Percentiles rank a stretch among this genome's conserved stretches.
These are phyloP conservation scores for Hyaloperonospora arabidopsidis DNA, from an alignment of 352 stramenopile species.

Conservation along the genomic window DNA sequence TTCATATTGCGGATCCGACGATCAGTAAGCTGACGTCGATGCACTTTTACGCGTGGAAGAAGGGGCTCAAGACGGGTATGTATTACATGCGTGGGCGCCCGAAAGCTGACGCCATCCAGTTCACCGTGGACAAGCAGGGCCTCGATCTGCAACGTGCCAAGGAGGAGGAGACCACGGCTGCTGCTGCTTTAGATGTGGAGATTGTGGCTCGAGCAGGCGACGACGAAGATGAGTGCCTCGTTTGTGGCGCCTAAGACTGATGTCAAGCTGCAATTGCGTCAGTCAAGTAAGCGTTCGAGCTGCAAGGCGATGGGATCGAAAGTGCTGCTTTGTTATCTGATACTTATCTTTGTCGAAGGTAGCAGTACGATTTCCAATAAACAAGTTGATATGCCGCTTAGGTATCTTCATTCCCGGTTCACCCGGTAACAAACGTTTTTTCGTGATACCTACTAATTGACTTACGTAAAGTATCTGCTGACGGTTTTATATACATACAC, in stretches of 20 bases:
- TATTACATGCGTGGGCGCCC: conserved; percentile 98
- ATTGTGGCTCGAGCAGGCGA: conserved; percentile 32
- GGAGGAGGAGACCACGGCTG: conserved; percentile 15
- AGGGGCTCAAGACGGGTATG: conserved; percentile 99
- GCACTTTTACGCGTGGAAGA: conserved; percentile 99
- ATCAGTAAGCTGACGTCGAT: conserved; percentile 98
- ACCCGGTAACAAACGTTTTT: too few species aligned
- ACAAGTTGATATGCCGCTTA: too few species aligned
- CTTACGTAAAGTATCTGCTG: too few species aligned
- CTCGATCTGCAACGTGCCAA: conserved; percentile 40
- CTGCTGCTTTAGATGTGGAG: conserved; percentile 32
- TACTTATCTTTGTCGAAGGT: neutral
- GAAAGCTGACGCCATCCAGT: conserved; percentile 99
- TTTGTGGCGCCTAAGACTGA: conserved; percentile 59
- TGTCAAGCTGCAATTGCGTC: conserved; percentile 2
- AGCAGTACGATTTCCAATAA: too few species aligned
- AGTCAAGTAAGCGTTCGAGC: neutral
- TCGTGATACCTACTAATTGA: too few species aligned
- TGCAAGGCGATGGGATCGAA: too few species aligned
- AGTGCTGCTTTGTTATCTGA: too few species aligned
- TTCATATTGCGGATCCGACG: conserved; percentile 98
- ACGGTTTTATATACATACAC: too few species aligned
- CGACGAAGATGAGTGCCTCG: conserved; percentile 70
- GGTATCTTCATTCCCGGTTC: too few species aligned
- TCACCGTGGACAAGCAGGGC: conserved; percentile 97